Evolutionary conservation across 495 filamentous ascomycete species (phyloP).

Genomic region (Rusavskia elegans): DNA sequence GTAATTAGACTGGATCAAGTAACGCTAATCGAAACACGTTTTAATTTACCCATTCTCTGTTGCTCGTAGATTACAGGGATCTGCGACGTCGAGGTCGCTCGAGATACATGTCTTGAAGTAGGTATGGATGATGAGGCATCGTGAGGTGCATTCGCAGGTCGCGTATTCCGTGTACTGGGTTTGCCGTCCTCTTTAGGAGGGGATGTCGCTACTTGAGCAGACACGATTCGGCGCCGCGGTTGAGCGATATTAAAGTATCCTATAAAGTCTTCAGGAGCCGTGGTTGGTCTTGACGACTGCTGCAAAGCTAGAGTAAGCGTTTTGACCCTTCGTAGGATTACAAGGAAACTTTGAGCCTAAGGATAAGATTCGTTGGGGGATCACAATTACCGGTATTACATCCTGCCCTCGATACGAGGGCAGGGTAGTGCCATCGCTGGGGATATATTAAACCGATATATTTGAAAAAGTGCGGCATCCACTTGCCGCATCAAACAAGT

Average conservation of each 20-base stretch:
- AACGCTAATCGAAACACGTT: too few species aligned
- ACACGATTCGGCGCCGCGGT: conserved; percentile 23
- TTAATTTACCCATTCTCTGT: too few species aligned
- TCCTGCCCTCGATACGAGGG: conserved; percentile 32
- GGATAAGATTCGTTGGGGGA: conserved; percentile 53
- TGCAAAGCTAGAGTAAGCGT: conserved; percentile 16
- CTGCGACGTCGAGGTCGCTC: neutral
- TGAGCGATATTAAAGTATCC: conserved; percentile 19
- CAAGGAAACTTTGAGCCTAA: conserved; percentile 32
- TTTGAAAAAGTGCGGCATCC: too few species aligned
- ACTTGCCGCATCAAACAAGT: too few species aligned
- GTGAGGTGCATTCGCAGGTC: neutral
- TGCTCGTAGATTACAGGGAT: too few species aligned
- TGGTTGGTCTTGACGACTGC: conserved; percentile 16
- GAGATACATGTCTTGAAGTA: neutral
- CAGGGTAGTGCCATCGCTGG: conserved; percentile 31
- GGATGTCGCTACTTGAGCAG: conserved; percentile 21
- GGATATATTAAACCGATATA: too few species aligned
- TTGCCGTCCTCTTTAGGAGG: conserved; percentile 1
- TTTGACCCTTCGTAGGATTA: conserved; percentile 20
- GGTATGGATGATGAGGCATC: neutral
- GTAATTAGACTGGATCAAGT: too few species aligned
- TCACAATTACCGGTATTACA: conserved; percentile 54
- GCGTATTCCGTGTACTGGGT: conserved; percentile 6
- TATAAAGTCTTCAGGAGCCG: conserved; percentile 17